Conservation (phyloP, 495 filamentous ascomycete species). For the Daldinia concentrica region DNA sequence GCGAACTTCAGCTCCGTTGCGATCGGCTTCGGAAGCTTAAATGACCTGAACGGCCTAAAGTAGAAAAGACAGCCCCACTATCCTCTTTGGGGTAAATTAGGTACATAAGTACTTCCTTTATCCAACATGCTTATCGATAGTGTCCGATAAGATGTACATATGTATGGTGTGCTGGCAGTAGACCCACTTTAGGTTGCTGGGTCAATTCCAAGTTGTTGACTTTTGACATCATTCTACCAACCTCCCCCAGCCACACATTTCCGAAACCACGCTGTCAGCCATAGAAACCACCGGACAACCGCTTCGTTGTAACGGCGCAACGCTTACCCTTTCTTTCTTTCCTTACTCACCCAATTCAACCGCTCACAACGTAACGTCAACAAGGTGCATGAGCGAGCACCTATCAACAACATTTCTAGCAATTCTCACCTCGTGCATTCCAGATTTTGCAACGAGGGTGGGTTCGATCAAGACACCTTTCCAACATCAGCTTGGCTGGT, state of each 20-base stretch:
- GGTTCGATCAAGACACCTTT: slow-evolving; percentile 10
- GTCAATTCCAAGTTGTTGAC: slow-evolving; percentile 44
- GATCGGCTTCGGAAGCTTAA: slow-evolving; percentile 4
- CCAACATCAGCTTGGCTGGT: slow-evolving; percentile 36
- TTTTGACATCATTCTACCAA: slow-evolving; percentile 44
- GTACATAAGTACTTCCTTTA: neutral
- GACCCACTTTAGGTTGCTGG: slow-evolving; percentile 38
- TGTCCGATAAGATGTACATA: no score
- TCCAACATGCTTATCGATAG: slow-evolving; percentile 7
- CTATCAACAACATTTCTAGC: slow-evolving; percentile 1
- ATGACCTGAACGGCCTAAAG: neutral
- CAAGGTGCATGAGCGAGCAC: slow-evolving; percentile 21
- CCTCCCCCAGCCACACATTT: slow-evolving; percentile 41
- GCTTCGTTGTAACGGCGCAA: slow-evolving; percentile 1
- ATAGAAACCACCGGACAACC: slow-evolving; percentile 45
- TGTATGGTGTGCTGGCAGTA: neutral
- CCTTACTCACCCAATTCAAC: slow-evolving; percentile 7
- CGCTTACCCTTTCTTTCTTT: slow-evolving; percentile 1
- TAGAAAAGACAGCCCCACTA: slow-evolving; percentile 5
- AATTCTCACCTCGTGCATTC: slow-evolving; percentile 27
- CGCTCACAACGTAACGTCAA: slow-evolving; percentile 22
- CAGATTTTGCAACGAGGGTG: slow-evolving; percentile 19
- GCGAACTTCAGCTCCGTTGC: slow-evolving; percentile 10
- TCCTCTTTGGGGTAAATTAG: slow-evolving; percentile 18
- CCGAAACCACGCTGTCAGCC: slow-evolving; percentile 20